These are phyloP conservation scores for Cyclotella distinguenda DNA, from an alignment of 108 stramenopile genomes.

Conservation along the genomic window DNA sequence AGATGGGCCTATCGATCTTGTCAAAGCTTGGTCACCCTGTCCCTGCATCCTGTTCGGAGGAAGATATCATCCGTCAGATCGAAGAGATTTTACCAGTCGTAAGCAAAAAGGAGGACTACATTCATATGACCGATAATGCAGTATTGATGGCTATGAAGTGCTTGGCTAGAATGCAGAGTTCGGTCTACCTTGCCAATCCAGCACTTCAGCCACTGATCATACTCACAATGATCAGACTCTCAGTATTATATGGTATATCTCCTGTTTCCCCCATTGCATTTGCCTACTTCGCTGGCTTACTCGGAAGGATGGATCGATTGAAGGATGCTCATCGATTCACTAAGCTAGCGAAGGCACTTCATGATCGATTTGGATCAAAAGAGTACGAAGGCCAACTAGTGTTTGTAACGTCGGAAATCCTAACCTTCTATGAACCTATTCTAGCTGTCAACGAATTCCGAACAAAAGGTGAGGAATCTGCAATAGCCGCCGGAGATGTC, in stretches of 20 bases:
- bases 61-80: neutral
- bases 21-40: constrained; percentile 11
- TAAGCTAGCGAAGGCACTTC: constrained; percentile 8
- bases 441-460: constrained; percentile 9
- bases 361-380: neutral
- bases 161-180: neutral
- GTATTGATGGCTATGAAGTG: too few relatives aligned
- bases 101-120: too few relatives aligned
- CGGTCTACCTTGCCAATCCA: too few relatives aligned
- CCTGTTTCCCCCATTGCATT: constrained; percentile 14
- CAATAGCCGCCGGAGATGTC: constrained; percentile 9
- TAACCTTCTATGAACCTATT: constrained; percentile 1
- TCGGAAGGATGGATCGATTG: neutral
- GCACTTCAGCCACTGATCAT: too few relatives aligned
- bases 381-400: constrained; percentile 3
- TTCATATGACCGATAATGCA: too few relatives aligned
- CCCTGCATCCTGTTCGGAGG: neutral
- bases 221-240: constrained; percentile 9
- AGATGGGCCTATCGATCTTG: neutral
- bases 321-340: constrained; percentile 3
- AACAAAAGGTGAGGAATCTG: neutral
- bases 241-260: constrained; percentile 10
- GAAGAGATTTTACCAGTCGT: neutral
- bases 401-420: neutral
- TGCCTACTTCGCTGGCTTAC: constrained; percentile 6